These are phyloP conservation scores for Serendipita sp. DNA, from an alignment of 768 basidiomycete species.

Conservation along the genomic window DNA sequence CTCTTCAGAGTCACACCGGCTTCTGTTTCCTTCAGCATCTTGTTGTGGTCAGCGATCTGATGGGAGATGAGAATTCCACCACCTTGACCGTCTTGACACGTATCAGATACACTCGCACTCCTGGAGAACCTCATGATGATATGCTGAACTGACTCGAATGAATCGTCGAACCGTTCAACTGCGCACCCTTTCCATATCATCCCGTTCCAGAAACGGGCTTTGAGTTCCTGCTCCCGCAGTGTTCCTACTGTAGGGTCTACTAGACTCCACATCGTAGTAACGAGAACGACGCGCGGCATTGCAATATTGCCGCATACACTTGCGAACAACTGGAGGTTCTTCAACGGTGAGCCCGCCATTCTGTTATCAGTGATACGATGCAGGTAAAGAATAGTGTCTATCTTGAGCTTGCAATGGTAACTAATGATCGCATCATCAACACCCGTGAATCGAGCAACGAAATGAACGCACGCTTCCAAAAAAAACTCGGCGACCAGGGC, in stretches of 20 bases:
- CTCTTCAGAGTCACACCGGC: neutral
- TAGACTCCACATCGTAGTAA: conserved; percentile 38
- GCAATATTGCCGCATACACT: conserved; percentile 35
- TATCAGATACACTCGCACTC: too few species aligned
- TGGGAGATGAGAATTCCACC: neutral
- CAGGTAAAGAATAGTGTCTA: conserved; percentile 24
- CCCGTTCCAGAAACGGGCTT: conserved; percentile 32
- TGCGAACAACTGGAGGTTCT: conserved; percentile 35
- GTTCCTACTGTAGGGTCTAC: conserved; percentile 16
- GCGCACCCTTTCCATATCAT: conserved; percentile 32
- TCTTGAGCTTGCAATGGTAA: conserved; percentile 15
- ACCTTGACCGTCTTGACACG: neutral
- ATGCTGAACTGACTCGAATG: conserved; percentile 16
- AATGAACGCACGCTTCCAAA: neutral
- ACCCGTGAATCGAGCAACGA: neutral
- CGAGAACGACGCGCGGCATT: conserved; percentile 33
- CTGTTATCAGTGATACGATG: conserved; percentile 27
- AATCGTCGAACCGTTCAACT: conserved; percentile 14
- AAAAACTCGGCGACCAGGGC: conserved; percentile 10
- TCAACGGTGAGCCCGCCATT: conserved; percentile 21
- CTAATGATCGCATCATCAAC: conserved; percentile 12
- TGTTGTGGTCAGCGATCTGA: neutral
- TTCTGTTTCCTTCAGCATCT: neutral
- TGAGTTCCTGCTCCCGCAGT: conserved; percentile 31
- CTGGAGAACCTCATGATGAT: conserved; percentile 9